Percentiles rank a stretch among this genome's conserved stretches.
Evolutionary conservation across 305 asterid genomes (phyloP).

Genomic region (Salvia sclarea): DNA sequence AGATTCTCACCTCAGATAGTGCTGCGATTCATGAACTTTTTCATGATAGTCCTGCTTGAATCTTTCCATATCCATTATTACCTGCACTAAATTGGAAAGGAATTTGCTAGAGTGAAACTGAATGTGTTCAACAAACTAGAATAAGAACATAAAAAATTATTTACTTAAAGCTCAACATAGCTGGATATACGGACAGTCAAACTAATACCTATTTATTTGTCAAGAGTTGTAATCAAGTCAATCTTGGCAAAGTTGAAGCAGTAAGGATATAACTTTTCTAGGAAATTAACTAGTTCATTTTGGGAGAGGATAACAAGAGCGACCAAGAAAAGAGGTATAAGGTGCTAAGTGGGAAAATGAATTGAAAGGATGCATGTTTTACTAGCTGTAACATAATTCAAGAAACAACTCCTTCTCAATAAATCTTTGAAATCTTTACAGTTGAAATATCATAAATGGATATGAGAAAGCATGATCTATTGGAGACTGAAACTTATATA

Average conservation of each 20-base stretch:
- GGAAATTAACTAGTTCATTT: slow-evolving; percentile 12
- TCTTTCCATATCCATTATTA: slow-evolving; percentile 95
- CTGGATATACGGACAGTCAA: slow-evolving; percentile 10
- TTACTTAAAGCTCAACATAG: slow-evolving; percentile 15
- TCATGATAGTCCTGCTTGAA: slow-evolving; percentile 78
- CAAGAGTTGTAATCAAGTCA: slow-evolving; percentile 23
- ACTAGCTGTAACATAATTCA: slow-evolving; percentile 13
- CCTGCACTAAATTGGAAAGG: slow-evolving; percentile 53
- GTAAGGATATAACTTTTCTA: background rate
- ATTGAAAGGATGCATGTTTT: background rate
- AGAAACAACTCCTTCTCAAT: slow-evolving; percentile 19
- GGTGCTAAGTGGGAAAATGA: slow-evolving; percentile 17
- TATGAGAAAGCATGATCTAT: slow-evolving; percentile 10
- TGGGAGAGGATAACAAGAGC: slow-evolving; percentile 2
- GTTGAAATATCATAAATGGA: slow-evolving; percentile 1
- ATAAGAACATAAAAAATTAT: background rate
- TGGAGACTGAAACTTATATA: slow-evolving; percentile 15
- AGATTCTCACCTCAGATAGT: slow-evolving; percentile 62
- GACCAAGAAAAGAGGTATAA: slow-evolving; percentile 8
- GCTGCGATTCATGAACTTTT: slow-evolving; percentile 61
- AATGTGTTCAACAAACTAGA: slow-evolving; percentile 24
- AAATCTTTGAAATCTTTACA: slow-evolving; percentile 6
- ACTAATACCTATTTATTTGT: slow-evolving; percentile 18
- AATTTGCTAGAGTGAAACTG: slow-evolving; percentile 21
- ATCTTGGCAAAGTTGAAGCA: slow-evolving; percentile 11